Conservation (phyloP, 306 rosid genomes). For the Geum urbanum region DNA sequence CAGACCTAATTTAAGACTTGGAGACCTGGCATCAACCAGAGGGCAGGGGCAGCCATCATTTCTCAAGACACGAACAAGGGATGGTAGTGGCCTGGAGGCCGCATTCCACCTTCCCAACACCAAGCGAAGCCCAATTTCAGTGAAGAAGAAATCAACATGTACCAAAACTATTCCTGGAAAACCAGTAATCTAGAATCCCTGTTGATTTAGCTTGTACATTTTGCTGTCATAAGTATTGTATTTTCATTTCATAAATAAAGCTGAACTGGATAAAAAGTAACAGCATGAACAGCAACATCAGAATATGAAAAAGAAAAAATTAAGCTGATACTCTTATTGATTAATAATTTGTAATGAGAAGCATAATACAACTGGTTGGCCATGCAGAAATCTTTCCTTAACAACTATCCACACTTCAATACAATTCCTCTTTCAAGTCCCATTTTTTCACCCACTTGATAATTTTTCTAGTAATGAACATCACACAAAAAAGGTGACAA, state of each 20-base stretch:
- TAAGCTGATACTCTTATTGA: background rate
- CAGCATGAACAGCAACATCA: background rate
- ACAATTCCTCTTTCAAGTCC: background rate
- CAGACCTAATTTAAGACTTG: no score
- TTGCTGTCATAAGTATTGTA: background rate
- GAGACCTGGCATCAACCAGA: no score
- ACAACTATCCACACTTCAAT: background rate
- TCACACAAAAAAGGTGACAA: slow-evolving; percentile 5
- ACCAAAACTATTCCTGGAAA: background rate
- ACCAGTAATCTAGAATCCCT: background rate
- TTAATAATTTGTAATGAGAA: background rate
- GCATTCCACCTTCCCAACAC: no score
- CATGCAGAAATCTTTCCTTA: background rate
- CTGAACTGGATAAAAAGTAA: background rate
- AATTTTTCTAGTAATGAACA: background rate
- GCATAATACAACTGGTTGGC: background rate
- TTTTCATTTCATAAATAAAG: background rate
- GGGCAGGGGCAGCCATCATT: no score
- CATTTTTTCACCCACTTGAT: background rate
- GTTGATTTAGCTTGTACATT: background rate
- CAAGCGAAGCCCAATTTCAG: background rate
- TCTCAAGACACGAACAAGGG: no score
- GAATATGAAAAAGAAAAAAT: background rate
- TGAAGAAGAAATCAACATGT: background rate
- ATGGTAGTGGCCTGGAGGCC: no score